Evolutionary conservation across 106 monocot genomes (phyloP), one percentile per base, ranked within the genome.

Genomic region (Cymbidium sinense): DNA sequence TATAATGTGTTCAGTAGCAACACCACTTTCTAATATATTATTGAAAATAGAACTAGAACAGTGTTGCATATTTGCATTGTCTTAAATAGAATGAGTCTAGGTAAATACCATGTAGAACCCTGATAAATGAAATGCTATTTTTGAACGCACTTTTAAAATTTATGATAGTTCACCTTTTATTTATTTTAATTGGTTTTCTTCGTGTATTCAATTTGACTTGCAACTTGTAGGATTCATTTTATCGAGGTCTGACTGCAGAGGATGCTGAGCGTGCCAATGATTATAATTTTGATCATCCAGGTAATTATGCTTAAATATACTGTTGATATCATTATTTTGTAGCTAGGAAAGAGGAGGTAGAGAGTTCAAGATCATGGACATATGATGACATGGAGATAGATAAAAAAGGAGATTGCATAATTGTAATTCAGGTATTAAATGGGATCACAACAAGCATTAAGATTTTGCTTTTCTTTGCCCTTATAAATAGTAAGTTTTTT

Each of bases 201-300:
- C 25, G 25, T 28, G 18, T 28, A 28, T 28, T 44, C 25, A 27
- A 12, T 28, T 43, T 44, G 11, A 41, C 44, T 44, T 44, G 43
- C 27, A 74, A 74, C 71, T 29, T 76, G 7, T 50, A 82, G 81
- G 81, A 82, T 35, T 82, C 81, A 20, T 82, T 82, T 77, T 82
- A 82, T 47, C 76, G 76, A 70, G 81, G 81, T 13, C 76, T 82
- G 39, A 82, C 81, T 69, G 81, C 76, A 51, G 81, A 82, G 75
- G 81, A 82, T 70, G 76, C 81, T 77, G 81, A 82, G 35, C 81
- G 41, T 70, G 81, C 69, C 52, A 76, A 82, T 54, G 81, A 82
- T 34, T 82, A 82, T 82, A 82, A 82, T 43, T 82, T 82, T 77
- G 81, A 82, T 71, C 81, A 82, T 82, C 81, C 81, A 43, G 81